phyloP scores from a whole-genome alignment of 768 basidiomycete genomes.

The Boletus rubroflammeus region DNA sequence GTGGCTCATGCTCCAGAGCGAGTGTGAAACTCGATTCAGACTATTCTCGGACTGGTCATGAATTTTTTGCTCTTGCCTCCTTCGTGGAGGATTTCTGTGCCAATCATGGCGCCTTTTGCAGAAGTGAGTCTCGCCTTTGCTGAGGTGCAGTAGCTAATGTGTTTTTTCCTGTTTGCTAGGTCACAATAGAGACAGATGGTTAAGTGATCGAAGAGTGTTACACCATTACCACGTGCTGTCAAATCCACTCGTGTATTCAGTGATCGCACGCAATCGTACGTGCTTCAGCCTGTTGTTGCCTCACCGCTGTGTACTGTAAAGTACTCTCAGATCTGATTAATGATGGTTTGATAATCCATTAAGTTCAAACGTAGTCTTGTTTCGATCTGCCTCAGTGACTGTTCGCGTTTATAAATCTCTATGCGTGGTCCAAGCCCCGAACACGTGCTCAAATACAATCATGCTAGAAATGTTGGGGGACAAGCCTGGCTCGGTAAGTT shows the following conservation, averaged over 20 bases:
- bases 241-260: background rate
- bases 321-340: background rate
- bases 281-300: background rate
- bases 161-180: background rate
- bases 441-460: background rate
- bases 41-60: constrained; percentile 28
- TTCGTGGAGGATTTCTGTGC: constrained; percentile 7
- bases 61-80: constrained; percentile 11
- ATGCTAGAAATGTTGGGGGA: background rate
- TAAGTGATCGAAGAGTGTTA: background rate
- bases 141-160: background rate
- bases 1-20: constrained; percentile 14
- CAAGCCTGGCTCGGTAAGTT: too few relatives aligned
- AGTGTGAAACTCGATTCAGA: constrained; percentile 34
- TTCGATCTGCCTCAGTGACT: background rate
- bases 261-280: background rate
- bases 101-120: background rate
- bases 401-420: too few relatives aligned
- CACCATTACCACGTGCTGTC: background rate
- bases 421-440: background rate
- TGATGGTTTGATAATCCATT: background rate
- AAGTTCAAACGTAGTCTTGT: background rate
- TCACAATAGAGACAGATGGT: background rate
- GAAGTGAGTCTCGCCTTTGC: background rate
- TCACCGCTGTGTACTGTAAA: background rate